Conservation (phyloP, 2,329 filamentous ascomycete species). For the Aureobasidium mangrovei region DNA sequence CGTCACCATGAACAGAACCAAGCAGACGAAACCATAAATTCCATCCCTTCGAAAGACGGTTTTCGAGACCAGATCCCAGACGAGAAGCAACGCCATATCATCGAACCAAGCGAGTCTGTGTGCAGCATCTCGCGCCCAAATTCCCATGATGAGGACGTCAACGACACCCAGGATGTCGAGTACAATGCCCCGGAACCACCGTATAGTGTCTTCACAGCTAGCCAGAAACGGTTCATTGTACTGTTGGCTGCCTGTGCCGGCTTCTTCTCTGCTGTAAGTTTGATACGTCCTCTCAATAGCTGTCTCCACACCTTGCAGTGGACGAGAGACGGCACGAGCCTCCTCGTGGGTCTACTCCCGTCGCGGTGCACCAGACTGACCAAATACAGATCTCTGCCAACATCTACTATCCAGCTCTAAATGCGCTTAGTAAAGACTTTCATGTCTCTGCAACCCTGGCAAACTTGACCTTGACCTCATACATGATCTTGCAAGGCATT, state of each 20-base stretch:
- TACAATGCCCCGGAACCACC: conserved; percentile 15
- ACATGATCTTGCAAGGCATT: conserved; percentile 39
- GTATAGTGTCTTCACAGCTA: conserved; percentile 31
- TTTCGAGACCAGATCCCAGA: background rate
- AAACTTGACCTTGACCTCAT: conserved; percentile 18
- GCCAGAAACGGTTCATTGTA: conserved; percentile 40
- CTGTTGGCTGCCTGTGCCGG: conserved; percentile 43
- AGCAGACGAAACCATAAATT: background rate
- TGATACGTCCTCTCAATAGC: conserved; percentile 17
- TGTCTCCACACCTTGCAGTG: background rate
- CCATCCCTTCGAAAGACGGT: background rate
- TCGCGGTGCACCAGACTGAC: background rate
- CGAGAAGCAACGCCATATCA: background rate
- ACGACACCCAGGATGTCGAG: conserved; percentile 17
- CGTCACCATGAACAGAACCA: background rate
- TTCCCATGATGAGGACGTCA: background rate
- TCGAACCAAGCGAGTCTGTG: background rate
- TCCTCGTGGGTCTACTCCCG: too few species aligned
- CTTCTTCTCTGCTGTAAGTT: conserved; percentile 41
- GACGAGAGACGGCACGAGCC: too few species aligned
- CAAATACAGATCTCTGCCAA: conserved; percentile 31
- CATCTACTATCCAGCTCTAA: conserved; percentile 34
- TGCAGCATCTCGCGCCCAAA: background rate
- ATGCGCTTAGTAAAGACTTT: conserved; percentile 15
- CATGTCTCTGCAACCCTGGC: conserved; percentile 14